Evolutionary conservation across 495 filamentous ascomycete species (phyloP).

Genomic region (Apodospora peruviana): DNA sequence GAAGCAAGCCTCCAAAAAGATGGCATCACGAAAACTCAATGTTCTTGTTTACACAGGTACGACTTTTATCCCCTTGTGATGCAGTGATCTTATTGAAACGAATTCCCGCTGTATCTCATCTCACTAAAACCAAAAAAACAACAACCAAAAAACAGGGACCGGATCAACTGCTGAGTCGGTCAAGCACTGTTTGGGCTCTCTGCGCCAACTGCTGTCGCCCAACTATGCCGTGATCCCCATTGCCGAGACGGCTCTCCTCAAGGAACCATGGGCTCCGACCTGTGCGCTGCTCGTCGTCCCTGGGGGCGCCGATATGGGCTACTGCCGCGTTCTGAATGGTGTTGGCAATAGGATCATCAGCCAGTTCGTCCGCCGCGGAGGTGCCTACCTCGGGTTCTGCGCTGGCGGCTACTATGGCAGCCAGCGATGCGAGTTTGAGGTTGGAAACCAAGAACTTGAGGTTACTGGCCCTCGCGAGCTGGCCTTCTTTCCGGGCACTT

Average conservation of each 20-base stretch:
- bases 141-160: constrained; percentile 52
- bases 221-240: constrained; percentile 90
- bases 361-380: constrained; percentile 81
- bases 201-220: constrained; percentile 83
- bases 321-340: constrained; percentile 84
- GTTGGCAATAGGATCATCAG: constrained; percentile 76
- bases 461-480: constrained; percentile 85
- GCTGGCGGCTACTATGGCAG: constrained; percentile 92
- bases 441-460: constrained; percentile 73
- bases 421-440: constrained; percentile 80
- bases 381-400: constrained; percentile 83
- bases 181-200: constrained; percentile 79
- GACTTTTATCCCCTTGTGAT: too few relatives aligned
- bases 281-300: constrained; percentile 90
- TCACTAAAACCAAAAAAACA: too few relatives aligned
- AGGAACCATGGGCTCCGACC: constrained; percentile 84
- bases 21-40: constrained; percentile 66
- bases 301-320: constrained; percentile 90
- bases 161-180: constrained; percentile 86
- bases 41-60: constrained; percentile 82
- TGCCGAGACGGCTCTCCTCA: constrained; percentile 69
- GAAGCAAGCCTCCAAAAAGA: too few relatives aligned
- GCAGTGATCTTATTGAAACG: too few relatives aligned
- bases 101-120: too few relatives aligned
- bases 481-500: constrained; percentile 79